Evolutionary conservation across 805 yeast genomes (phyloP).

Genomic region (Trichomonascus vanleenenianus): DNA sequence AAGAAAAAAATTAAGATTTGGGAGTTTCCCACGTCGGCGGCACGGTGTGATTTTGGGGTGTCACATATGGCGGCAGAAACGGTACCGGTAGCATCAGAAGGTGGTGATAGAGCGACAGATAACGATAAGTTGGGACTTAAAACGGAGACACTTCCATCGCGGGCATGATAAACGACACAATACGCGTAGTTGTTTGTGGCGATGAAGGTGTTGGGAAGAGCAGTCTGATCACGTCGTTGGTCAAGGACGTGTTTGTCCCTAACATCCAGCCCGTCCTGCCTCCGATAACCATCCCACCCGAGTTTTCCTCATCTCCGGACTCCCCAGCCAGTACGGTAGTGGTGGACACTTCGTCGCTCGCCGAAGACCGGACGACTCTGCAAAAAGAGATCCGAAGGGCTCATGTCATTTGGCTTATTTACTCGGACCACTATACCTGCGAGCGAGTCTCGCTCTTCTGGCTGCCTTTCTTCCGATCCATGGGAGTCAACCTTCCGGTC

Average conservation of each 20-base stretch:
- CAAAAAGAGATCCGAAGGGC: constrained; percentile 74
- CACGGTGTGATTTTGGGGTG: too few relatives aligned
- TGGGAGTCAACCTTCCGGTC: constrained; percentile 93
- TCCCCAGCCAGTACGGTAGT: constrained; percentile 62
- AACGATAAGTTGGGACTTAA: too few relatives aligned
- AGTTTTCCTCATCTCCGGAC: constrained; percentile 49
- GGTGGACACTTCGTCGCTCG: constrained; percentile 60
- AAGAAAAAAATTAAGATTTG: too few relatives aligned
- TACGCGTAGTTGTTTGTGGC: constrained; percentile 86
- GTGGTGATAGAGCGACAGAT: too few relatives aligned
- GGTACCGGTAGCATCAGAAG: too few relatives aligned
- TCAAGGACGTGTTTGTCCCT: constrained; percentile 74
- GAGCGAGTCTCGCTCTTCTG: constrained; percentile 88
- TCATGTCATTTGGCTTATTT: constrained; percentile 90
- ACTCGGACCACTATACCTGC: constrained; percentile 89
- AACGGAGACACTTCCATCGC: too few relatives aligned
- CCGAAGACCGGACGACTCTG: constrained; percentile 52
- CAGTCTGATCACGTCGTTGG: constrained; percentile 66
- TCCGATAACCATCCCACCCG: constrained; percentile 74
- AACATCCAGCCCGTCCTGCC: constrained; percentile 74
- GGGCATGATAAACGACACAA: constrained; percentile 22
- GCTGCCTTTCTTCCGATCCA: constrained; percentile 87
- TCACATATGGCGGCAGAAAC: too few relatives aligned
- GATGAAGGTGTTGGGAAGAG: constrained; percentile 54
- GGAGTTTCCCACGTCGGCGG: too few relatives aligned